Evolutionary conservation across 176 grass and related monocot genomes (phyloP), one percentile per base, ranked within the genome.

Genomic region (Carex parvula): DNA sequence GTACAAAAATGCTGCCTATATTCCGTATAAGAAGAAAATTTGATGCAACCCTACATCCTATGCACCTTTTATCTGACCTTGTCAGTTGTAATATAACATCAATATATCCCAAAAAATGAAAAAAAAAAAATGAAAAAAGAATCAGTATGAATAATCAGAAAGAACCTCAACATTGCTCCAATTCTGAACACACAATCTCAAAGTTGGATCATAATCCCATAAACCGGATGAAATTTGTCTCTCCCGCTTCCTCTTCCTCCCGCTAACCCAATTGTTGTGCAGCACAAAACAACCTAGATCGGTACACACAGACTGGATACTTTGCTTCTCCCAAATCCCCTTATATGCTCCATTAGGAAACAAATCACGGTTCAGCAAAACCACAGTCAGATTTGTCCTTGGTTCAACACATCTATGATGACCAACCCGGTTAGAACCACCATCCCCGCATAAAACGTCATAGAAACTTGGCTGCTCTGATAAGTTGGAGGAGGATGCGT

Each of bases 401-500:
- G 86, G 96, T 44, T 93, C 96, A 3, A 83, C 46, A 79, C 96
- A 98, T 70, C 15, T 86, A 76, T 90, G 21, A 1, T 89, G 21
- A 16, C 87, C n/a, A n/a, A 86, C 26, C 46, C 93, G 60, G 70
- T 95, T 89, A 5, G 26, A 39, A 10, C 96, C 96, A 3, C 77
- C 81, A 79, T 95, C 67, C 5, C 96, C 96, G 2, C 96, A 98
- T 60, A 98, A 35, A 61, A 93, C 66, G 44, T 98, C 96, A 39
- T 95, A 98, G 60, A 95, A 95, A 81, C 96, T 98, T 46, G 96
- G 96, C 35, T 98, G 96, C 69, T 98, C 96, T 3, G 96, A 95
- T 57, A 87, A 64, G 29, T 79, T 73, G 4, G 96, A 98, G 65
- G 83, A 78, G 16, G 76, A 22, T 12, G 92, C 93, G 24, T 98